These are phyloP conservation scores for Candida pseudofarinosa DNA, from an alignment of 805 yeast species.

Conservation along the genomic window DNA sequence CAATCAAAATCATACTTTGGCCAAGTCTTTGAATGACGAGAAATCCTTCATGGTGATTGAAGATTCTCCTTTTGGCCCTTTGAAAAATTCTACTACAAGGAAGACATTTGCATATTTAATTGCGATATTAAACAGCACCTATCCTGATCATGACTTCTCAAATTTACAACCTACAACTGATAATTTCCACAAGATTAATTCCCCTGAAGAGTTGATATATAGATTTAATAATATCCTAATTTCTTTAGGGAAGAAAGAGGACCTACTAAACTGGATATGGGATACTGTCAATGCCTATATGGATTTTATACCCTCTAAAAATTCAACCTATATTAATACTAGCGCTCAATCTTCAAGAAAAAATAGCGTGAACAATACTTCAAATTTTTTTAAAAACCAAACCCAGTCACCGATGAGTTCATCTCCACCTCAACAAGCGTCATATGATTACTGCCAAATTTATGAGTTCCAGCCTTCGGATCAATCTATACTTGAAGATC, in stretches of 20 bases:
- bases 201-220: conserved; percentile 48
- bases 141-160: conserved; percentile 94
- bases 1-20: conserved; percentile 8
- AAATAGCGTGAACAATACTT: conserved; percentile 17
- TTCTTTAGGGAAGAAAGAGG: conserved; percentile 40
- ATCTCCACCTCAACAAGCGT: conserved; percentile 10
- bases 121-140: conserved; percentile 85
- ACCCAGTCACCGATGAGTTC: conserved; percentile 10
- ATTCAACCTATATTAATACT: conserved; percentile 19
- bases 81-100: conserved; percentile 79
- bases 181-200: conserved; percentile 35
- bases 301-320: conserved; percentile 47
- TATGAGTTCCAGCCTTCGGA: conserved; percentile 63
- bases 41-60: conserved; percentile 11
- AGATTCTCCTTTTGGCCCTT: conserved; percentile 85
- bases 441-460: conserved; percentile 48
- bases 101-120: conserved; percentile 87
- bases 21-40: conserved; percentile 18
- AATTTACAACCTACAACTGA: conserved; percentile 76
- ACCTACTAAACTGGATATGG: conserved; percentile 70
- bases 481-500: conserved; percentile 58
- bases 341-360: conserved; percentile 20
- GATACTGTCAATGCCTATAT: conserved; percentile 80
- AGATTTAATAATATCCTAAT: conserved; percentile 75
- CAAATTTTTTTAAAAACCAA: conserved; percentile 3